phyloP scores from a whole-genome alignment of 768 basidiomycete species.

The Mrakia frigida region DNA sequence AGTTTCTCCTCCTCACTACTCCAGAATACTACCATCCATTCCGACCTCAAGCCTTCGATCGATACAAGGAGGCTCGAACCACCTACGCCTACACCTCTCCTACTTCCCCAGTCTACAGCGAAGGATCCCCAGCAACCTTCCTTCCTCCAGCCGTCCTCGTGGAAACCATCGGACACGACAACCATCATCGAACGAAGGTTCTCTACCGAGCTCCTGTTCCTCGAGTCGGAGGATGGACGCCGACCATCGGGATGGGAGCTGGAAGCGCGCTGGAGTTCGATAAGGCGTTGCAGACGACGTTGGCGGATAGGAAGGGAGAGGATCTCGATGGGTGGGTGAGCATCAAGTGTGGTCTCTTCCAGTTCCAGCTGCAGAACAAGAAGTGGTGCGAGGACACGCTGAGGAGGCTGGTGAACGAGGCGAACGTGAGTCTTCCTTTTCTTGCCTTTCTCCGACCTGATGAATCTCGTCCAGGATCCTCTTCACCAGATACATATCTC shows the following conservation, averaged over 20 bases:
- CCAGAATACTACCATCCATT: slow-evolving; percentile 32
- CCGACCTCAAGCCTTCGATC: slow-evolving; percentile 26
- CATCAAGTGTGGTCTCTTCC: slow-evolving; percentile 84
- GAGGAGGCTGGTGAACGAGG: slow-evolving; percentile 68
- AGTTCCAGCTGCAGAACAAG: slow-evolving; percentile 74
- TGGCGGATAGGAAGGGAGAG: slow-evolving; percentile 28
- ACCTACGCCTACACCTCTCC: neutral
- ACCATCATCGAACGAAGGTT: neutral
- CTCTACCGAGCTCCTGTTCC: neutral
- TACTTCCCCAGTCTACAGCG: neutral
- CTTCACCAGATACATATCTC: no score
- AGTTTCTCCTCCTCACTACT: slow-evolving; percentile 64
- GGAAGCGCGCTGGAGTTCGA: slow-evolving; percentile 16
- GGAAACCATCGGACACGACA: neutral
- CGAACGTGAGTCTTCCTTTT: slow-evolving; percentile 63
- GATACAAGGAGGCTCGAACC: neutral
- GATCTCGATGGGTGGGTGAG: slow-evolving; percentile 73
- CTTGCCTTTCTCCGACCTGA: neutral
- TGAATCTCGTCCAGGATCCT: neutral
- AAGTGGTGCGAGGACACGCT: slow-evolving; percentile 89
- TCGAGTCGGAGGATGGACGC: slow-evolving; percentile 27
- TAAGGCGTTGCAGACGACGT: neutral
- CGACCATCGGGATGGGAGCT: neutral
- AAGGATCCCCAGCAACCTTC: neutral
- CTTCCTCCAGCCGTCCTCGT: neutral